These are phyloP conservation scores for Sporisorium scitamineum DNA, from an alignment of 1,284 basidiomycete species.

Conservation along the genomic window DNA sequence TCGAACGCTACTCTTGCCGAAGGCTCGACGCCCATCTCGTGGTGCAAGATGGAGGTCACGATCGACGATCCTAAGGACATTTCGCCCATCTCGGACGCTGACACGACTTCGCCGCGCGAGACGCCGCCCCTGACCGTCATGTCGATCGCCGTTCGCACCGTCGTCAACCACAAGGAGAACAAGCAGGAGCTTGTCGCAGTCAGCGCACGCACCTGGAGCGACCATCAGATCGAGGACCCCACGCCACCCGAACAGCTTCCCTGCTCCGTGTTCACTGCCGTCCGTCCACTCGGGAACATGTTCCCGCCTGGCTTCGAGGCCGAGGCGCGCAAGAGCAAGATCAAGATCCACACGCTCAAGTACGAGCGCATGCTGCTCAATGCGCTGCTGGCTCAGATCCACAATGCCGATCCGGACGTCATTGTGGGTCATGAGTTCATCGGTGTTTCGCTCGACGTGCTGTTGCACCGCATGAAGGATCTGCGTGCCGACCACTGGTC, in stretches of 20 bases:
- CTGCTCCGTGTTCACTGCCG: conserved; percentile 85
- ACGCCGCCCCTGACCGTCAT: conserved; percentile 90
- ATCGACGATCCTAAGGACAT: conserved; percentile 88
- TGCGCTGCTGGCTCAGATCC: conserved; percentile 82
- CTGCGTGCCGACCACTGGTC: conserved; percentile 83
- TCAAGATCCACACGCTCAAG: conserved; percentile 79
- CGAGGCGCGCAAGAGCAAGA: conserved; percentile 71
- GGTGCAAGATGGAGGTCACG: conserved; percentile 83
- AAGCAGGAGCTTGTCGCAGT: conserved; percentile 91
- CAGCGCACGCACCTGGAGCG: conserved; percentile 87
- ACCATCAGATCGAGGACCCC: conserved; percentile 64
- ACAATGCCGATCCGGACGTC: conserved; percentile 91
- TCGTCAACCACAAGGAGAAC: conserved; percentile 94
- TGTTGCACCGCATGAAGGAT: conserved; percentile 91
- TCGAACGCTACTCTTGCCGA: conserved; percentile 77
- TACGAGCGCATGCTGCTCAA: conserved; percentile 86
- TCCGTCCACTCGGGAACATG: conserved; percentile 86
- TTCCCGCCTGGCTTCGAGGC: conserved; percentile 88
- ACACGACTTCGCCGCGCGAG: conserved; percentile 80
- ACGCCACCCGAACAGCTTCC: conserved; percentile 74
- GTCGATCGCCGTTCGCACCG: conserved; percentile 88
- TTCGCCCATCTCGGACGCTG: conserved; percentile 82
- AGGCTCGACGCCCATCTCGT: conserved; percentile 57
- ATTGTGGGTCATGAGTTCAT: conserved; percentile 95
- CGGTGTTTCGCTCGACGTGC: conserved; percentile 89